Evolutionary conservation across 257 asterid genomes (phyloP).

Genomic region (Coffea eugenioides): DNA sequence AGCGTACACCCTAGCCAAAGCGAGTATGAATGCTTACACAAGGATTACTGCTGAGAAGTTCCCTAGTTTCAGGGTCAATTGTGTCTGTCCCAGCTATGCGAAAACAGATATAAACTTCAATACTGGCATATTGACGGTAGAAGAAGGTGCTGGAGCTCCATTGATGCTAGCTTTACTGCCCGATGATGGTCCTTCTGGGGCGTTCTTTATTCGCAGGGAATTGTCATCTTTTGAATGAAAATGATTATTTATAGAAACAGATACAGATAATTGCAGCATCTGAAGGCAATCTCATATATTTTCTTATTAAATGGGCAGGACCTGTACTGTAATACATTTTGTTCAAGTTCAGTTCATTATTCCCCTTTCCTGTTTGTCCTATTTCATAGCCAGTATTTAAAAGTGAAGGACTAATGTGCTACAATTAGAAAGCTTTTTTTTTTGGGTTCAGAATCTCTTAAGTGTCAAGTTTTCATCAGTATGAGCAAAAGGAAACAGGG

Average conservation of each 20-base stretch:
- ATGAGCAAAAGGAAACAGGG: too few species aligned
- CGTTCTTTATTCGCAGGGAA: slow-evolving; percentile 35
- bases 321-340: too few species aligned
- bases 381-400: too few species aligned
- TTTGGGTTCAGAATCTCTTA: too few species aligned
- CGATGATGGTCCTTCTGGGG: slow-evolving; percentile 54
- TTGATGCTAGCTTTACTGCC: slow-evolving; percentile 57
- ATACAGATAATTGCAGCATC: too few species aligned
- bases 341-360: too few species aligned
- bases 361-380: too few species aligned
- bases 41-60: slow-evolving; percentile 41
- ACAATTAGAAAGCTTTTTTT: too few species aligned
- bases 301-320: too few species aligned
- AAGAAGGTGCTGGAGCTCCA: slow-evolving; percentile 53
- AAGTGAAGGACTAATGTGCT: too few species aligned
- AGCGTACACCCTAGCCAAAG: slow-evolving; percentile 57
- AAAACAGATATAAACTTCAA: slow-evolving; percentile 43
- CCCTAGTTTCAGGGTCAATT: slow-evolving; percentile 35
- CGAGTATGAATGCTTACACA: slow-evolving; percentile 53
- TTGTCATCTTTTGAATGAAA: slow-evolving; percentile 31
- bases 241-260: background rate
- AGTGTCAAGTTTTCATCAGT: too few species aligned
- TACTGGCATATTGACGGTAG: slow-evolving; percentile 42
- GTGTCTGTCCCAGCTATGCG: slow-evolving; percentile 61
- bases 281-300: too few species aligned